These are phyloP conservation scores for Nidula microcarpa DNA, from an alignment of 768 basidiomycete genomes.

Conservation along the genomic window DNA sequence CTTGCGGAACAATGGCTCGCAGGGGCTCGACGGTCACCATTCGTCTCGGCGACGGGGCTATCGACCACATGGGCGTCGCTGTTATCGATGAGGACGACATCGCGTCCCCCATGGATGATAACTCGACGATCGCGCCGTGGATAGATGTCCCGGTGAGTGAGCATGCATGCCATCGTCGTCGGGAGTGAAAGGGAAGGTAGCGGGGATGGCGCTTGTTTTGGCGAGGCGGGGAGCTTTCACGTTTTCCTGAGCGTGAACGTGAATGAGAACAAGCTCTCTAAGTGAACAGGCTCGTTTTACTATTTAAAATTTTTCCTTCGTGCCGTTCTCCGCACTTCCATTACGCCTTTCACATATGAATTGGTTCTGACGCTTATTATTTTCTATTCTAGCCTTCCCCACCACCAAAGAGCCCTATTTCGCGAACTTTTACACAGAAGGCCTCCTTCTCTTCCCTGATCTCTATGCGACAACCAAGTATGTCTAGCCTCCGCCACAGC, in stretches of 20 bases:
- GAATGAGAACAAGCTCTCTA: too few relatives aligned
- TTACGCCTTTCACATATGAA: too few relatives aligned
- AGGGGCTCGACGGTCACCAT: background rate
- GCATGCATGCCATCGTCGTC: too few relatives aligned
- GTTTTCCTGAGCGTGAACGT: too few relatives aligned
- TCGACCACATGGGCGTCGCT: conserved; percentile 6
- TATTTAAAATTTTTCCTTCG: too few relatives aligned
- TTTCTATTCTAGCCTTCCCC: conserved; percentile 10
- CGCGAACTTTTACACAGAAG: conserved; percentile 17
- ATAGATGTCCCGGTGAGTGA: background rate
- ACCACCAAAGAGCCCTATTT: conserved; percentile 13
- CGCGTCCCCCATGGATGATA: background rate
- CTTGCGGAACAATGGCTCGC: background rate
- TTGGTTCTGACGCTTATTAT: background rate
- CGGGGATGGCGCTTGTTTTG: too few relatives aligned
- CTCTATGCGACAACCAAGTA: conserved; percentile 12
- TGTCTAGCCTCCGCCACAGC: conserved; percentile 4
- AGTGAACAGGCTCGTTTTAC: too few relatives aligned
- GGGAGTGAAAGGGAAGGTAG: too few relatives aligned
- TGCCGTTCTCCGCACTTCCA: too few relatives aligned
- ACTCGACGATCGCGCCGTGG: background rate
- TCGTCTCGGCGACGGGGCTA: conserved; percentile 6
- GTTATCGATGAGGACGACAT: background rate
- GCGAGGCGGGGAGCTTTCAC: too few relatives aligned
- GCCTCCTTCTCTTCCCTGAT: conserved; percentile 20